These are phyloP conservation scores for Crithidia fasciculata DNA, from an alignment of 208 protist species.

Conservation along the genomic window DNA sequence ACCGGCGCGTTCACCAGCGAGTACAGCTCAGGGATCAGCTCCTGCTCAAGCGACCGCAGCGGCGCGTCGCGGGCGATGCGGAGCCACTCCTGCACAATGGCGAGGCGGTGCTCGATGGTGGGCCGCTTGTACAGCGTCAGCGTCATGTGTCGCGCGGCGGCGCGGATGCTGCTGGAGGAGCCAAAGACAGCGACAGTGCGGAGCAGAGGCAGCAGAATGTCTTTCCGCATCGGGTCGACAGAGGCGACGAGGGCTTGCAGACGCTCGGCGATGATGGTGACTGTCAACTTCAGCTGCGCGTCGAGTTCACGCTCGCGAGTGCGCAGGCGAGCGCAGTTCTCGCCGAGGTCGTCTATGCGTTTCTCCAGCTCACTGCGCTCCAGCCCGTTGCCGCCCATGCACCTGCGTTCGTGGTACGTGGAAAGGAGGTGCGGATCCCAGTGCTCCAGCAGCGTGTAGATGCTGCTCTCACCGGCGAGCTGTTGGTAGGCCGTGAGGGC, in stretches of 20 bases:
- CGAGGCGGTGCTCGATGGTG: conserved; percentile 36
- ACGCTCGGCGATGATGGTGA: conserved; percentile 47
- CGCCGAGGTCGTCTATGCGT: conserved; percentile 5
- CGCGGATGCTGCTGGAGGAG: conserved; percentile 33
- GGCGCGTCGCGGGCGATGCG: conserved; percentile 44
- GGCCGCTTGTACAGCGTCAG: conserved; percentile 68
- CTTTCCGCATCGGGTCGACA: conserved; percentile 61
- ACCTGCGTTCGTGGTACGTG: background rate
- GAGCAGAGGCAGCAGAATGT: conserved; percentile 69
- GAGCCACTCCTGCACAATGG: conserved; percentile 59
- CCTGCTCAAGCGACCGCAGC: conserved; percentile 48
- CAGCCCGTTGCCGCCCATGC: background rate
- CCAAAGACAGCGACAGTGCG: conserved; percentile 41
- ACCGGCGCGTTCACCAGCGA: conserved; percentile 56
- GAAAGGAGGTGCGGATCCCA: conserved; percentile 18
- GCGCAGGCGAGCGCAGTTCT: conserved; percentile 21
- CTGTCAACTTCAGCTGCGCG: conserved; percentile 27
- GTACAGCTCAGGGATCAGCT: conserved; percentile 73
- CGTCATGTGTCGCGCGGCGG: conserved; percentile 50
- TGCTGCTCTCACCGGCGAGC: conserved; percentile 8
- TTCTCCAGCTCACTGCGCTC: conserved; percentile 10
- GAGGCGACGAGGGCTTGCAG: conserved; percentile 51
- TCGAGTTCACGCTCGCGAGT: conserved; percentile 34
- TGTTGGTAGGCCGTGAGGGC: conserved; percentile 22
- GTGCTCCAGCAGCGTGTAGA: conserved; percentile 21